phyloP scores from a whole-genome alignment of 2,329 filamentous ascomycete genomes.

The Beauveria caledonica region DNA sequence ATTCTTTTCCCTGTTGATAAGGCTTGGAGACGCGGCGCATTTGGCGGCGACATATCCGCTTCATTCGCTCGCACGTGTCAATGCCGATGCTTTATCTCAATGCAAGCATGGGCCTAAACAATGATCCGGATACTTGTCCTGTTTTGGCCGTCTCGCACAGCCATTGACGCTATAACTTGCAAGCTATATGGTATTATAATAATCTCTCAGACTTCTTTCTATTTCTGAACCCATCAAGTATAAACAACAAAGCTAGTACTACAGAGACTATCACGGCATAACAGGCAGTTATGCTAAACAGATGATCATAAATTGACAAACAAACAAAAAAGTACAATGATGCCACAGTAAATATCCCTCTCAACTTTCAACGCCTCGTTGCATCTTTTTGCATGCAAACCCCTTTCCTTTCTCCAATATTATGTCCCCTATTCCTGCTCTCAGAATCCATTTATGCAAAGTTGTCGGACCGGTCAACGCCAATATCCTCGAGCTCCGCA shows the following conservation, averaged over 20 bases:
- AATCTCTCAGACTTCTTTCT: neutral
- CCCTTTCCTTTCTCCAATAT: neutral
- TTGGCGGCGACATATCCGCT: neutral
- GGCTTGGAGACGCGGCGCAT: neutral
- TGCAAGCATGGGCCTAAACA: too few species aligned
- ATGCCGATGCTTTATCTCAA: neutral
- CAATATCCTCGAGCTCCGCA: constrained; percentile 92
- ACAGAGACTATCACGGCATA: constrained; percentile 5
- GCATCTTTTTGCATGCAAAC: neutral
- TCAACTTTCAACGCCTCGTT: constrained; percentile 3
- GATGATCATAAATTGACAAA: neutral
- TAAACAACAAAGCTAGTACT: constrained; percentile 4
- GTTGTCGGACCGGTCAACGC: constrained; percentile 87
- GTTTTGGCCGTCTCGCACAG: too few species aligned
- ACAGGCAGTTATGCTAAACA: neutral
- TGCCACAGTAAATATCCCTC: neutral
- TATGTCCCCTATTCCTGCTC: neutral
- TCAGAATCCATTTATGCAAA: constrained; percentile 57
- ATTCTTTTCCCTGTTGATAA: neutral
- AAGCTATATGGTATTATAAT: neutral
- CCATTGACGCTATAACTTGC: neutral
- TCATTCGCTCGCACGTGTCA: neutral
- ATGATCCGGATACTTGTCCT: too few species aligned
- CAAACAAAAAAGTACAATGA: constrained; percentile 1
- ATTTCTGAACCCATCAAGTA: neutral